phyloP scores from a whole-genome alignment of 306 rosid species.

The Dryas alaskensis region DNA sequence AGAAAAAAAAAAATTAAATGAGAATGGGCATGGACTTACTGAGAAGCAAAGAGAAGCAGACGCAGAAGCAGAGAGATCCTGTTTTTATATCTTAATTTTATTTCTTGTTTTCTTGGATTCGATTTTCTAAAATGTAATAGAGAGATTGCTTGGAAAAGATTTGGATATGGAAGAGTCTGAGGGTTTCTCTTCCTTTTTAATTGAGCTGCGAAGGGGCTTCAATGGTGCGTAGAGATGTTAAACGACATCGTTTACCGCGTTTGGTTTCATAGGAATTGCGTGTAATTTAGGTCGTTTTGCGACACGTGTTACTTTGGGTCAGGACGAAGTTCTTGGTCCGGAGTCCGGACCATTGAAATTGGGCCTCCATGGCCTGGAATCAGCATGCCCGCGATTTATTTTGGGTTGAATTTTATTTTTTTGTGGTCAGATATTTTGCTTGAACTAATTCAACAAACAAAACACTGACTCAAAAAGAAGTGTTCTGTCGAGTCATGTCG shows the following conservation, averaged over 20 bases:
- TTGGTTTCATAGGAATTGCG: background rate
- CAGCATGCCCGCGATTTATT: background rate
- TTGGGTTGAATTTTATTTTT: too few relatives aligned
- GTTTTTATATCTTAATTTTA: background rate
- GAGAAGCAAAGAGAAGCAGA: background rate
- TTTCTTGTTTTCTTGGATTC: background rate
- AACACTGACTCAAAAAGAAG: too few relatives aligned
- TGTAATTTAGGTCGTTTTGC: background rate
- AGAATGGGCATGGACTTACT: conserved; percentile 24
- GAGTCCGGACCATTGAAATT: background rate
- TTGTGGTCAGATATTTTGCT: too few relatives aligned
- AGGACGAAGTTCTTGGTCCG: background rate
- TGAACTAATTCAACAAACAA: too few relatives aligned
- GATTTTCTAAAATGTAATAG: background rate
- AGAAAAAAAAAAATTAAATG: background rate
- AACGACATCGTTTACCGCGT: background rate
- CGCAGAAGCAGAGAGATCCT: conserved; percentile 14
- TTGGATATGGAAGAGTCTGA: conserved; percentile 1
- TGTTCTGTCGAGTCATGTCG: too few relatives aligned
- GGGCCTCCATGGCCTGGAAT: conserved; percentile 26
- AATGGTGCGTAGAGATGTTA: background rate
- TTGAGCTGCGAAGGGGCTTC: background rate
- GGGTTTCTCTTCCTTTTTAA: conserved; percentile 19
- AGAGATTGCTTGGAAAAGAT: background rate
- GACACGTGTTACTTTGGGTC: conserved; percentile 20